These are phyloP conservation scores for Xylariaceae sp. DNA, from an alignment of 2,329 filamentous ascomycete species.

Conservation along the genomic window DNA sequence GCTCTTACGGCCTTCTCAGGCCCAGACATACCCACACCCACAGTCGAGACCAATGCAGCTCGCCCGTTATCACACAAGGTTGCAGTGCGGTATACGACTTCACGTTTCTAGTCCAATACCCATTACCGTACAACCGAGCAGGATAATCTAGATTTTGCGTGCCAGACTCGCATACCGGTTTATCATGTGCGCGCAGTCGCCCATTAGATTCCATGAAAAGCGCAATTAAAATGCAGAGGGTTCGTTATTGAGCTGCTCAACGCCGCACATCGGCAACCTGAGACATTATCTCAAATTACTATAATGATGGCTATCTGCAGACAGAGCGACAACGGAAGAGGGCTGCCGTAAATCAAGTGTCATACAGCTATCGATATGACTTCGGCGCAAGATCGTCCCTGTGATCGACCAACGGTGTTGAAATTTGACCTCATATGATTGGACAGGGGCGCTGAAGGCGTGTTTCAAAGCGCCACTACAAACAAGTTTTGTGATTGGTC, in stretches of 20 bases:
- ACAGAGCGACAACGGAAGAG: constrained; percentile 7
- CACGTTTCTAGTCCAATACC: constrained; percentile 7
- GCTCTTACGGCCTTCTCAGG: background rate
- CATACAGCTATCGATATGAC: constrained; percentile 14
- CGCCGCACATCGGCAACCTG: constrained; percentile 29
- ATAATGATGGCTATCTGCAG: constrained; percentile 13
- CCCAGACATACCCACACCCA: constrained; percentile 4
- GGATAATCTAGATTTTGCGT: constrained; percentile 12
- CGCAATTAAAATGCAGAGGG: no score
- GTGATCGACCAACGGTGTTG: constrained; percentile 16
- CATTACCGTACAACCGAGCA: constrained; percentile 5
- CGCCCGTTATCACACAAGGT: constrained; percentile 21
- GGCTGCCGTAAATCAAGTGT: background rate
- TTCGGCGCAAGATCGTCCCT: constrained; percentile 21
- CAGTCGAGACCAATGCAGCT: constrained; percentile 14
- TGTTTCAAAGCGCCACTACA: constrained; percentile 34
- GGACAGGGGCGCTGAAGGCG: constrained; percentile 31
- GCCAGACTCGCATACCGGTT: background rate
- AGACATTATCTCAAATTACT: constrained; percentile 20
- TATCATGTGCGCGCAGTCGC: constrained; percentile 2
- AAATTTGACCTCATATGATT: constrained; percentile 24
- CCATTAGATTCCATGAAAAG: background rate
- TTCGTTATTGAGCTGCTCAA: no score
- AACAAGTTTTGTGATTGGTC: constrained; percentile 20
- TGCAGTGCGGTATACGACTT: constrained; percentile 27